These are phyloP conservation scores for Sclerospora graminicola DNA, from an alignment of 352 stramenopile species.

Conservation along the genomic window DNA sequence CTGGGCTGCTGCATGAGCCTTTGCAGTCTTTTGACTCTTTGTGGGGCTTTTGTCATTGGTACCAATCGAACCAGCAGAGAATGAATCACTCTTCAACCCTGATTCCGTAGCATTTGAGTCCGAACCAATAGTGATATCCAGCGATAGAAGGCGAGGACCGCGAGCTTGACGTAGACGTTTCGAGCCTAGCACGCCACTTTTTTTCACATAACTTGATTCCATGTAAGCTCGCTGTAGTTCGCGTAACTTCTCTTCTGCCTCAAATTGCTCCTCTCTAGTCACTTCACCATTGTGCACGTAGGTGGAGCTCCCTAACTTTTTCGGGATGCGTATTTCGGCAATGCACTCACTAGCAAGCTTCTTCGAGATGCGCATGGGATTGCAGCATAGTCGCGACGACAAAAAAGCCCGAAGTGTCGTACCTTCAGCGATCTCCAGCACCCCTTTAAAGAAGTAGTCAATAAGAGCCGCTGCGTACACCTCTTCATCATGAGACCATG, in stretches of 20 bases:
- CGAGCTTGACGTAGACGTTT: slow-evolving; percentile 15
- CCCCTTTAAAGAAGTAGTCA: slow-evolving; percentile 56
- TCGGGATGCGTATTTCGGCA: slow-evolving; percentile 55
- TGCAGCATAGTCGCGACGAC: slow-evolving; percentile 49
- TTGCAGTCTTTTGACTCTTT: slow-evolving; percentile 16
- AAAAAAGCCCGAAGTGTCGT: slow-evolving; percentile 60
- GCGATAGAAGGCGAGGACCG: slow-evolving; percentile 1
- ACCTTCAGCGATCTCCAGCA: slow-evolving; percentile 44
- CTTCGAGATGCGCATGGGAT: slow-evolving; percentile 70
- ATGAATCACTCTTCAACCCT: slow-evolving; percentile 10
- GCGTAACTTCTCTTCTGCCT: slow-evolving; percentile 29
- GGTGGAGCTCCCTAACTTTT: slow-evolving; percentile 58
- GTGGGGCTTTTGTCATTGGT: slow-evolving; percentile 3
- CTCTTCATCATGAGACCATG: slow-evolving; percentile 62
- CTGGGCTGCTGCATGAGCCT: slow-evolving; percentile 7
- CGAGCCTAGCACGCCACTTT: neutral
- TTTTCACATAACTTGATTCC: slow-evolving; percentile 11
- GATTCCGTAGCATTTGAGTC: slow-evolving; percentile 8
- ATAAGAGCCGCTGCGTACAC: slow-evolving; percentile 55
- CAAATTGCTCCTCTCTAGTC: slow-evolving; percentile 18
- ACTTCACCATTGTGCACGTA: slow-evolving; percentile 36
- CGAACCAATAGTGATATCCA: slow-evolving; percentile 1
- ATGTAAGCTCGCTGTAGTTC: slow-evolving; percentile 30
- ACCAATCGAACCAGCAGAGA: neutral
- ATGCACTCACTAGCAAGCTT: slow-evolving; percentile 65